Base-by-base conservation (phyloP, 805 yeast species). In the Lipomyces kockii region DNA sequence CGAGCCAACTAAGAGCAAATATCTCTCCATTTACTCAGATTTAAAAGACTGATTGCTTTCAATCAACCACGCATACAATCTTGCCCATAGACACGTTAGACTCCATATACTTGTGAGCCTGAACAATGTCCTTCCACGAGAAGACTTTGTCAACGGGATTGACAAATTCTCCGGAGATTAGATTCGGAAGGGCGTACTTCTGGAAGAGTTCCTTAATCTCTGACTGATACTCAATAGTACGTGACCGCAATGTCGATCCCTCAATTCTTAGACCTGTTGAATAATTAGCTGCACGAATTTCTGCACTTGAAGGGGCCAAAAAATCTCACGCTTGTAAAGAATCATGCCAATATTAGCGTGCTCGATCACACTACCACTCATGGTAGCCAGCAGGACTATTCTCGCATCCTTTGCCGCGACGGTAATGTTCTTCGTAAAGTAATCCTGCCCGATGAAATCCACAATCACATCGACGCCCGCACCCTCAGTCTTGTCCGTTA, bases 371-470 rank as follows among this genome's bases (percentile, higher is more conserved):
- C 58, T 43, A 1, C 78, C 79, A 46, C 74, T 63, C 73, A 77
- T 64, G 9, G 71, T 56, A 8, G 74, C 73, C 69, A 75, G 68
- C 27, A 75, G 34, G 9, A 76, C 80, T 0, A 75, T 43, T 2
- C 76, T 64, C 20, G 78, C 80, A 20, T 75, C 78, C 2, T 65
- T 64, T 2, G 75, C 73, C 14, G 74, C 65, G 27, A 71, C 69
- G 3, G 70, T 72, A 4, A 78, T 64, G 61, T 75, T 67, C 22
- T 67, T 46, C 20, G 57, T 56, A 20, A 77, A 72, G 54, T 72
- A 72, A 0, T 67, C 63, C 43, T 71, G 71, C n/a, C 82, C 82
- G 22, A 79, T 78, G 7, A 78, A 73, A 54, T 78, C 80, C 12
- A 79, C 68, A 22, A 76, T 72, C 11, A 76, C 70, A 56, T 78